Evolutionary conservation across 1,139 yeast species (phyloP).

Genomic region (Hemisphaericaspora subhashii): DNA sequence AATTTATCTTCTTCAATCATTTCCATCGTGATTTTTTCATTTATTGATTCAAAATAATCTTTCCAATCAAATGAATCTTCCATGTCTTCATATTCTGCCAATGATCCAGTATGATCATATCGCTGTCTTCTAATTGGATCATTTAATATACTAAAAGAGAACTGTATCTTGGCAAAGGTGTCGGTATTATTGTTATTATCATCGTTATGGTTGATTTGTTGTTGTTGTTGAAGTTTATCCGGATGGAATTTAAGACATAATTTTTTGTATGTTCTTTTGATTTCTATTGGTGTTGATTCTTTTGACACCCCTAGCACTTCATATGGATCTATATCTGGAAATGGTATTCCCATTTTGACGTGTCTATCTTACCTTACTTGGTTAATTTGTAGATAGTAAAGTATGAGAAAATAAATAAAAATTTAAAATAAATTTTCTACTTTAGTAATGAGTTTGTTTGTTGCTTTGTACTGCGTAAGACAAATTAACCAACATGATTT

Average conservation of each 20-base stretch:
- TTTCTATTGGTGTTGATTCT: constrained; percentile 49
- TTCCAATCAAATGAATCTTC: constrained; percentile 59
- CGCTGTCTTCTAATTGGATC: constrained; percentile 56
- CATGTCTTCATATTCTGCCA: constrained; percentile 42
- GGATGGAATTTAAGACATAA: constrained; percentile 76
- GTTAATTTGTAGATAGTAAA: too few species aligned
- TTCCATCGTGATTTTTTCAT: constrained; percentile 67
- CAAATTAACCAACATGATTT: too few species aligned
- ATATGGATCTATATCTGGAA: constrained; percentile 68
- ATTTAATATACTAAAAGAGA: constrained; percentile 69
- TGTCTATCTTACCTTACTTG: too few species aligned
- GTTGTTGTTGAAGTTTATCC: constrained; percentile 57
- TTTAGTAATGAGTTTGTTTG: too few species aligned
- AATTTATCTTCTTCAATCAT: constrained; percentile 69
- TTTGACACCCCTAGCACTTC: constrained; percentile 48
- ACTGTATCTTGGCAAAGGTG: constrained; percentile 69
- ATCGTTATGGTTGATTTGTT: constrained; percentile 3
- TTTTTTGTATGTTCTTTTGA: constrained; percentile 72
- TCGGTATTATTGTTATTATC: constrained; percentile 13
- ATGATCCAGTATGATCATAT: constrained; percentile 69
- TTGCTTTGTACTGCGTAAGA: too few species aligned
- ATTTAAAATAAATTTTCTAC: too few species aligned
- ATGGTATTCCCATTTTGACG: constrained; percentile 42
- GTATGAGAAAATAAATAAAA: too few species aligned
- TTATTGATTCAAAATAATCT: constrained; percentile 60